phyloP scores from a whole-genome alignment of 75 land plant genomes.

The Pinus taeda region DNA sequence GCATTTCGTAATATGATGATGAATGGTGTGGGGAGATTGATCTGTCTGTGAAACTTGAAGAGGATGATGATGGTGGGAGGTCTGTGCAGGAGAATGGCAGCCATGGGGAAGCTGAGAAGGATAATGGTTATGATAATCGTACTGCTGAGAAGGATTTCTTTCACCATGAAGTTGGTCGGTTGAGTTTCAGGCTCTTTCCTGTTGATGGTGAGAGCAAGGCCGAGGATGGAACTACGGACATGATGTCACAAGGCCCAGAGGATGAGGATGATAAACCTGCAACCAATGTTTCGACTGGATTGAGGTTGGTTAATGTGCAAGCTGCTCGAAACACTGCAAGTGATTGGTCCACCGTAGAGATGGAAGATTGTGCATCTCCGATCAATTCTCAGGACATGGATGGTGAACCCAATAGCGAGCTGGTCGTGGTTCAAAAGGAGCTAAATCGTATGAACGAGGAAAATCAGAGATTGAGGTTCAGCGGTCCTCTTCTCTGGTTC shows the following conservation, averaged over 20 bases:
- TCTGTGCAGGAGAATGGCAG: background rate
- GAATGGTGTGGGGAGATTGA: background rate
- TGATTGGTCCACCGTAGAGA: constrained; percentile 9
- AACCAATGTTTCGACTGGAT: constrained; percentile 1
- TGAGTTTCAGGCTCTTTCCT: constrained; percentile 2
- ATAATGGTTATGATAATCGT: too few relatives aligned
- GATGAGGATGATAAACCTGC: background rate
- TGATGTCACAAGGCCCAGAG: background rate
- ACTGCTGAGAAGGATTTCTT: background rate
- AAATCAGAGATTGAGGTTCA: background rate
- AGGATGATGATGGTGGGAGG: background rate
- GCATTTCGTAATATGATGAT: background rate
- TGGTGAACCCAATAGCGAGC: background rate
- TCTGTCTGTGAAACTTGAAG: constrained; percentile 1
- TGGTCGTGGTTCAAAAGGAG: background rate
- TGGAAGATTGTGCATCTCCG: constrained; percentile 7
- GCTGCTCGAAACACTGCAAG: background rate
- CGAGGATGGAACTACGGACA: background rate
- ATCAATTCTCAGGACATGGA: background rate
- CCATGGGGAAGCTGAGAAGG: background rate
- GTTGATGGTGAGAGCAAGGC: background rate
- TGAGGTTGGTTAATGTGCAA: background rate
- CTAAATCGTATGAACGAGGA: background rate
- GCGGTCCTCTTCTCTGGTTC: too few relatives aligned
- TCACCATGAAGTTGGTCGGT: background rate